Percentiles rank a stretch among this genome's conserved stretches.
These are phyloP conservation scores for Pisolithus thermaeus DNA, from an alignment of 1,284 basidiomycete species.

Conservation along the genomic window DNA sequence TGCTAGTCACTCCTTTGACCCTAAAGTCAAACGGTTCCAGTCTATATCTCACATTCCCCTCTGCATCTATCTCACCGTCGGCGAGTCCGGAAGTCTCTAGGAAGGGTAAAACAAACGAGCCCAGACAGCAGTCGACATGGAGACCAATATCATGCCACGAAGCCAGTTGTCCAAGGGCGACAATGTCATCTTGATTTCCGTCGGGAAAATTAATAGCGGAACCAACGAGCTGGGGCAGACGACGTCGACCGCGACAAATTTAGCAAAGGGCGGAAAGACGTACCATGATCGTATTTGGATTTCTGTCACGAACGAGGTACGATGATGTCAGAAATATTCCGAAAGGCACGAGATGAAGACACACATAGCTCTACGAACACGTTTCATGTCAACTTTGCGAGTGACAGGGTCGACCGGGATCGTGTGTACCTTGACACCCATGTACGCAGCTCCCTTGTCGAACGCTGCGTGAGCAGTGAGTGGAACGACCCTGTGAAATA, in stretches of 20 bases:
- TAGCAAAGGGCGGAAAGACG: slow-evolving; percentile 8
- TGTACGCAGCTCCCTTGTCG: slow-evolving; percentile 87
- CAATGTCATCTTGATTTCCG: slow-evolving; percentile 86
- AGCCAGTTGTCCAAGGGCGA: slow-evolving; percentile 75
- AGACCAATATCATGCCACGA: slow-evolving; percentile 73
- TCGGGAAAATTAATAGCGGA: slow-evolving; percentile 93
- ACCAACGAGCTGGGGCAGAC: slow-evolving; percentile 64
- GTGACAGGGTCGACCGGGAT: slow-evolving; percentile 83
- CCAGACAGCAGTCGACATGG: slow-evolving; percentile 93
- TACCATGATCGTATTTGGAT: slow-evolving; percentile 78
- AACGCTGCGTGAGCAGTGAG: slow-evolving; percentile 92
- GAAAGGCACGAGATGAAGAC: slow-evolving; percentile 23
- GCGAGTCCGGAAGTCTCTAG: slow-evolving; percentile 59
- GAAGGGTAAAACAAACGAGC: slow-evolving; percentile 90
- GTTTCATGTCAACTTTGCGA: slow-evolving; percentile 75
- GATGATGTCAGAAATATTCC: not conserved
- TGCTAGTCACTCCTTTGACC: slow-evolving; percentile 84
- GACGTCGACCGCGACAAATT: not conserved
- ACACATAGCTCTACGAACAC: slow-evolving; percentile 81
- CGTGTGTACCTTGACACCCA: slow-evolving; percentile 88
- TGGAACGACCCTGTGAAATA: slow-evolving; percentile 65
- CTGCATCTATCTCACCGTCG: slow-evolving; percentile 32
- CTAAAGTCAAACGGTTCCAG: slow-evolving; percentile 78
- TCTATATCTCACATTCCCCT: slow-evolving; percentile 40
- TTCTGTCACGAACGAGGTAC: slow-evolving; percentile 37